Evolutionary conservation across 139 green algal genomes (phyloP).

Genomic region (Picochlorum sp.): DNA sequence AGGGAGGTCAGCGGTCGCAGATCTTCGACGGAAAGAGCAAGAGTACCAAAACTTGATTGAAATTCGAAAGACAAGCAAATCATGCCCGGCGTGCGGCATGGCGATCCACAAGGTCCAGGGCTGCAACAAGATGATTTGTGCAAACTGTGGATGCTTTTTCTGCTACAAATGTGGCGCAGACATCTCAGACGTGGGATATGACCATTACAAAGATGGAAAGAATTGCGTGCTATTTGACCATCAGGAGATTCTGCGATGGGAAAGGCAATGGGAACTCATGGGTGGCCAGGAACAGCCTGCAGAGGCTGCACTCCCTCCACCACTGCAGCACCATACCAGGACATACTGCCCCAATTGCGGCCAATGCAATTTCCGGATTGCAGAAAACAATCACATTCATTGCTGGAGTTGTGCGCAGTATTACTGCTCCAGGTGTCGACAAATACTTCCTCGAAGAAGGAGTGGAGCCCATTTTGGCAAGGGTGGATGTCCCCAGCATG

Average conservation of each 20-base stretch:
- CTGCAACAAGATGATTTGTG: conserved; percentile 88
- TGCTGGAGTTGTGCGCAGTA: conserved; percentile 47
- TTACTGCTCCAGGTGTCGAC: conserved; percentile 55
- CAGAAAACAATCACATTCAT: conserved; percentile 41
- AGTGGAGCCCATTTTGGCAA: conserved; percentile 45
- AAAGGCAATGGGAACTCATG: conserved; percentile 11
- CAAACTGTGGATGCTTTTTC: conserved; percentile 51
- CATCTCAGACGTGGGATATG: conserved; percentile 39
- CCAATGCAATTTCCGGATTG: conserved; percentile 44
- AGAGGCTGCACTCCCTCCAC: not conserved
- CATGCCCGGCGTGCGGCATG: conserved; percentile 58
- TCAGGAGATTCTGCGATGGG: conserved; percentile 48
- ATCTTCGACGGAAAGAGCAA: conserved; percentile 22
- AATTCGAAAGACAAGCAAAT: conserved; percentile 38
- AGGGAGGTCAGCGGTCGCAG: conserved; percentile 3
- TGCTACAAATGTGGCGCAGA: conserved; percentile 44
- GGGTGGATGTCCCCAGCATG: conserved; percentile 50
- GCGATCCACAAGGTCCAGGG: conserved; percentile 56
- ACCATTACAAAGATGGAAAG: conserved; percentile 34
- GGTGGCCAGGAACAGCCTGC: conserved; percentile 9
- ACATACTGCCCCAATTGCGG: conserved; percentile 46
- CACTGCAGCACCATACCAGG: conserved; percentile 1
- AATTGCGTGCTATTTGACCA: conserved; percentile 55
- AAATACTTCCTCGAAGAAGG: conserved; percentile 27
- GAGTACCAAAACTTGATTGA: conserved; percentile 22